Conservation (phyloP, 441 rosid genomes). For the Syzygium syzygioides region DNA sequence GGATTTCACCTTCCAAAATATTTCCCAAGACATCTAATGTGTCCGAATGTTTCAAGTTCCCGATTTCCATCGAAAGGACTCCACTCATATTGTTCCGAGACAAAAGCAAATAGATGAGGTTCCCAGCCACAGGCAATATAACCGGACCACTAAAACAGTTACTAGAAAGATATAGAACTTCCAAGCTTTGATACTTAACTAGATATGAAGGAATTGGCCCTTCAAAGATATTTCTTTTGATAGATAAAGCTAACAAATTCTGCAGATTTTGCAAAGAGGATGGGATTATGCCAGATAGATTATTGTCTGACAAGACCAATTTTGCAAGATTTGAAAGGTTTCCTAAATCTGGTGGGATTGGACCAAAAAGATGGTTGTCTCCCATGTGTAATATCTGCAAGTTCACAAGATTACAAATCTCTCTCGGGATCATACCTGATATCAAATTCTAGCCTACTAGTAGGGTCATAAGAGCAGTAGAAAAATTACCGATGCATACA, state of each 20-base stretch:
- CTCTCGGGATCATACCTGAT: background rate
- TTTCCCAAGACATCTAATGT: background rate
- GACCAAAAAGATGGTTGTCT: background rate
- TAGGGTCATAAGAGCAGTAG: accelerated
- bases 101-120: background rate
- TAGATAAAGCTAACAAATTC: background rate
- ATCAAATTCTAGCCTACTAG: accelerated
- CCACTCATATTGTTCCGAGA: background rate
- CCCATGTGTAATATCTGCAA: background rate
- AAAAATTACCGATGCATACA: background rate
- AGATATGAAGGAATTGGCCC: background rate
- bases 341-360: background rate
- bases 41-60: background rate
- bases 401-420: background rate
- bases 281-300: background rate
- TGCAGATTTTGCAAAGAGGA: background rate
- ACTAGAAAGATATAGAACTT: background rate
- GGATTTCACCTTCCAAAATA: background rate
- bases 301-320: background rate
- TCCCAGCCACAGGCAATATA: background rate
- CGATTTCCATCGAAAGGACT: background rate
- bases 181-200: background rate
- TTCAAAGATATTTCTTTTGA: too few relatives aligned
- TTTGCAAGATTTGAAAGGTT: background rate
- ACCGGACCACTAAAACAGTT: background rate